These are phyloP conservation scores for Fragaria nilgerrensis DNA, from an alignment of 306 rosid genomes.

Conservation along the genomic window DNA sequence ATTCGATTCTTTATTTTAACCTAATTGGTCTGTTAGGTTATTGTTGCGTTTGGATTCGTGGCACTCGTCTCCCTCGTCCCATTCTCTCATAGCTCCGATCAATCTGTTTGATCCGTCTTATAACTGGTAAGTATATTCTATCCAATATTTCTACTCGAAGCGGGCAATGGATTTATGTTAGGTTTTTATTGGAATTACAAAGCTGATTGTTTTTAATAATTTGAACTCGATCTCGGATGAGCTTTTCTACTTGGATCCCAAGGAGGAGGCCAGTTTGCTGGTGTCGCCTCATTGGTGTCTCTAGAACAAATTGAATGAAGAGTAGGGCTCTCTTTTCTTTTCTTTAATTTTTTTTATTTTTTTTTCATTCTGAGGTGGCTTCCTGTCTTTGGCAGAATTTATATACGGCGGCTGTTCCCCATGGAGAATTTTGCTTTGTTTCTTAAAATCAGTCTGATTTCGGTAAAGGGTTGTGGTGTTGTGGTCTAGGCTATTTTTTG, in stretches of 20 bases:
- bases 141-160: neutral
- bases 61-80: neutral
- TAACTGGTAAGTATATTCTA: neutral
- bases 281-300: neutral
- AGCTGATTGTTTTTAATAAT: neutral
- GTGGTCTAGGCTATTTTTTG: neutral
- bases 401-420: neutral
- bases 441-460: neutral
- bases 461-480: neutral
- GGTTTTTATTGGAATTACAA: neutral
- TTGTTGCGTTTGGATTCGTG: neutral
- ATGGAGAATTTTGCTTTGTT: neutral
- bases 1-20: neutral
- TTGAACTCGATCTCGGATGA: too few species aligned
- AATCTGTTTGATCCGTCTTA: neutral
- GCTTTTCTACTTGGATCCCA: too few species aligned
- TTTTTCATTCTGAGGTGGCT: neutral
- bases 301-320: neutral
- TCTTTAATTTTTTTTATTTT: too few species aligned
- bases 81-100: neutral
- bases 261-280: too few species aligned
- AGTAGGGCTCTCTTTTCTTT: too few species aligned
- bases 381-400: neutral
- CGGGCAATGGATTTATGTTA: too few species aligned
- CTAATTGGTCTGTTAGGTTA: neutral